A percentile compares a stretch with the other conserved stretches of the same genome.
Evolutionary conservation across 495 filamentous ascomycete genomes (phyloP).

Genomic region (Tuber calosporum): DNA sequence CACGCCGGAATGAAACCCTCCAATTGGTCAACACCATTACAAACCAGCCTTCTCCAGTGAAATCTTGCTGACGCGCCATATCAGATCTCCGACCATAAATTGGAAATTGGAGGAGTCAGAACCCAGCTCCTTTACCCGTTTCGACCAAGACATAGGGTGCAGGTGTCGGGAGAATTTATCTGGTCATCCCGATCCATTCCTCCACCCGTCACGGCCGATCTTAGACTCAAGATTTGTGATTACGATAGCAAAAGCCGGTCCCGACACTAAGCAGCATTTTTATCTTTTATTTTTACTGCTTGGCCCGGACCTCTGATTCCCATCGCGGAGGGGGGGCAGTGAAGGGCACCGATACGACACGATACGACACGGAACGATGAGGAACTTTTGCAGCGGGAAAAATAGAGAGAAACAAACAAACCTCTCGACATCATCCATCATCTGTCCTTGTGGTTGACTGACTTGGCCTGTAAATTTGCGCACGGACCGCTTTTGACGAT

Average conservation of each 20-base stretch:
- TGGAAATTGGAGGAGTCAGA: slow-evolving; percentile 32
- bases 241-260: not conserved
- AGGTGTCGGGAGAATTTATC: not conserved
- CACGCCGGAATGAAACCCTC: not conserved
- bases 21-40: slow-evolving; percentile 16
- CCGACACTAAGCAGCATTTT: not conserved
- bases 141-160: slow-evolving; percentile 2
- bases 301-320: not conserved
- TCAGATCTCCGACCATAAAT: slow-evolving; percentile 29
- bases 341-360: not conserved
- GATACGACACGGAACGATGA: not conserved
- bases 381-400: not conserved
- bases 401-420: not conserved
- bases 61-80: slow-evolving; percentile 21
- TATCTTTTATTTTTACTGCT: not conserved
- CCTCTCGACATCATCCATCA: not conserved
- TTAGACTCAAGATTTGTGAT: not conserved
- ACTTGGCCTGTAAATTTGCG: not conserved
- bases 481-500: slow-evolving; percentile 30
- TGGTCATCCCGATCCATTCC: not conserved
- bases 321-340: not conserved
- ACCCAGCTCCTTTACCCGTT: slow-evolving; percentile 27
- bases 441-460: not conserved
- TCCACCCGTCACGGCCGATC: not conserved
- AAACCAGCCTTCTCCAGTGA: slow-evolving; percentile 11